Conservation (phyloP, 345 rosid genomes). For the Eucalyptus shirleyi region DNA sequence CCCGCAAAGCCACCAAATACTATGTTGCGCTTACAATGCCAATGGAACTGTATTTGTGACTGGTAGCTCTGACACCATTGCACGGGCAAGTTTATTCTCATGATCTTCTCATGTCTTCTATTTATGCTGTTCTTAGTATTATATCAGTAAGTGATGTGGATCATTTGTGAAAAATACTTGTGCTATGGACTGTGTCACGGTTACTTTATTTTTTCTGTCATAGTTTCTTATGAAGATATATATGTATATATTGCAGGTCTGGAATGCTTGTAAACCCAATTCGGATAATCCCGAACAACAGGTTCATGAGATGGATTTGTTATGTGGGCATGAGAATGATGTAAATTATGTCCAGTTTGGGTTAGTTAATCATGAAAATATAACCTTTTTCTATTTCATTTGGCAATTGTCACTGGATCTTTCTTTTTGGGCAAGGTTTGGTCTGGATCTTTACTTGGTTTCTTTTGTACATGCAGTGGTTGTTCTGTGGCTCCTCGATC, state of each 20-base stretch:
- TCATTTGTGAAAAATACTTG: not conserved
- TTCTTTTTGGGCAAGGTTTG: constrained; percentile 3
- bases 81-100: constrained; percentile 62
- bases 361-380: constrained; percentile 16
- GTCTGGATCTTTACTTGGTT: not conserved
- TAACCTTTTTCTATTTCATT: not conserved
- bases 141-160: not conserved
- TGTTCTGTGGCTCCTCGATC: constrained; percentile 81
- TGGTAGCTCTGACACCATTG: constrained; percentile 94
- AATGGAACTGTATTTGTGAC: constrained; percentile 98
- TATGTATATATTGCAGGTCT: constrained; percentile 49
- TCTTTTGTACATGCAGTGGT: constrained; percentile 45
- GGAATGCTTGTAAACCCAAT: constrained; percentile 77
- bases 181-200: not conserved
- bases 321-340: constrained; percentile 94
- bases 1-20: constrained; percentile 61
- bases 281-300: constrained; percentile 59
- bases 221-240: not conserved
- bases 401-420: not conserved
- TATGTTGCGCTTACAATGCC: constrained; percentile 93
- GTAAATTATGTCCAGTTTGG: constrained; percentile 98
- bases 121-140: not conserved
- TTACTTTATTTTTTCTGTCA: not conserved
- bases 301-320: constrained; percentile 82
- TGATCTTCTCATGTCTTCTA: not conserved